phyloP scores from a whole-genome alignment of 257 asterid genomes.

The Solanum chilense region DNA sequence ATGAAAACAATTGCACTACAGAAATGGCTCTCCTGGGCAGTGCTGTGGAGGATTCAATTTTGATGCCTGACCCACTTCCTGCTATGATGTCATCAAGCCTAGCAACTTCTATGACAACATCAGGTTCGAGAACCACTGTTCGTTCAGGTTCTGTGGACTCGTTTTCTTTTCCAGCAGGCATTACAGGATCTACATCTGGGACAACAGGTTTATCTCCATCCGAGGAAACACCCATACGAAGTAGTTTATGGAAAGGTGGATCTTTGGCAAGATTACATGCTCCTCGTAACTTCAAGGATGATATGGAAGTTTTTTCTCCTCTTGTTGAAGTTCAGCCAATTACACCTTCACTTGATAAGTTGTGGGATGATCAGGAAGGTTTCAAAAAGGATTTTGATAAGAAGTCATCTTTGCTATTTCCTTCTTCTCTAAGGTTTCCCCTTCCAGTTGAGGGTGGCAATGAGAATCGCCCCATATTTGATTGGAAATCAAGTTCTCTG shows the following conservation, averaged over 20 bases:
- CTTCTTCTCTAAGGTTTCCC: conserved; percentile 61
- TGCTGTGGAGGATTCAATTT: conserved; percentile 78
- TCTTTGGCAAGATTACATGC: conserved; percentile 65
- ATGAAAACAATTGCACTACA: conserved; percentile 62
- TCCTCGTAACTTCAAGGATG: conserved; percentile 88
- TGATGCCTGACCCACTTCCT: conserved; percentile 98
- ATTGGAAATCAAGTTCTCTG: conserved; percentile 56
- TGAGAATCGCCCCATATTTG: conserved; percentile 51
- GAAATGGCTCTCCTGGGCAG: conserved; percentile 76
- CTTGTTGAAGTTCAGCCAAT: conserved; percentile 91
- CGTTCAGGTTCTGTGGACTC: conserved; percentile 53
- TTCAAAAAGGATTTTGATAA: conserved; percentile 53
- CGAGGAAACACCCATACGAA: conserved; percentile 67
- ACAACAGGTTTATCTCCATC: conserved; percentile 29
- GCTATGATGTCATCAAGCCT: conserved; percentile 56
- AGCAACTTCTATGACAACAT: conserved; percentile 35
- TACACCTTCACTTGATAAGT: conserved; percentile 76
- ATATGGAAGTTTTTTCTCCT: conserved; percentile 97
- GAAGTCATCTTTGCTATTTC: conserved; percentile 43
- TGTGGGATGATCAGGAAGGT: conserved; percentile 58
- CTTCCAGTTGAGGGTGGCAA: conserved; percentile 54
- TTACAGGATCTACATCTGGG: conserved; percentile 29
- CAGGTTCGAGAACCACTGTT: conserved; percentile 58
- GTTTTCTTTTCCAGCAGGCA: conserved; percentile 44
- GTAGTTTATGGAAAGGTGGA: conserved; percentile 57